A percentile compares a stretch with the other conserved stretches of the same genome.
These are phyloP conservation scores for Crassisporium funariophilum DNA, from an alignment of 768 basidiomycete species.

Conservation along the genomic window DNA sequence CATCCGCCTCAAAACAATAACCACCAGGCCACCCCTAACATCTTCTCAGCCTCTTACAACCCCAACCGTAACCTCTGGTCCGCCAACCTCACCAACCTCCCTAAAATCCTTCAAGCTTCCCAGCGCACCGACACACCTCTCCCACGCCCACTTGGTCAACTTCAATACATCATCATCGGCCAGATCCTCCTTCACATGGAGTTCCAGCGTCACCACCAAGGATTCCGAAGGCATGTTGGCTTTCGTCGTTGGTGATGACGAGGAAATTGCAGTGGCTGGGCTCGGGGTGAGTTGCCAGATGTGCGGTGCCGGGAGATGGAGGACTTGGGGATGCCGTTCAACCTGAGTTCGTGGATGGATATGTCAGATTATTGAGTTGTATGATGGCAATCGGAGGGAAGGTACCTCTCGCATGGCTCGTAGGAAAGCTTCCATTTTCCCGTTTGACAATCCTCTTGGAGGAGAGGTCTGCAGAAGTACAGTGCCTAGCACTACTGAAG, in stretches of 20 bases:
- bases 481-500: constrained; percentile 80
- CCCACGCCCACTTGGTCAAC: constrained; percentile 78
- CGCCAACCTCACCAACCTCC: constrained; percentile 41
- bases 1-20: too few species aligned
- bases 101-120: constrained; percentile 30
- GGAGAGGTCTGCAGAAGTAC: constrained; percentile 92
- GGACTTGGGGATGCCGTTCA: constrained; percentile 80
- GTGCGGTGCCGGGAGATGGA: constrained; percentile 83
- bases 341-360: constrained; percentile 53
- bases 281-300: constrained; percentile 82
- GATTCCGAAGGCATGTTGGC: constrained; percentile 23
- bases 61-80: constrained; percentile 73
- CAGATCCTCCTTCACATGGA: constrained; percentile 70
- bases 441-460: constrained; percentile 52
- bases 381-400: constrained; percentile 1
- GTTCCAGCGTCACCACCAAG: constrained; percentile 77
- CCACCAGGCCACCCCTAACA: too few species aligned
- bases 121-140: constrained; percentile 59
- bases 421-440: constrained; percentile 81
- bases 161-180: constrained; percentile 70
- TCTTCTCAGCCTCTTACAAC: constrained; percentile 66
- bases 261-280: constrained; percentile 7
- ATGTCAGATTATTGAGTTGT: not conserved
- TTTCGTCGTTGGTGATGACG: not conserved
- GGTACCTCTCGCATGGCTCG: constrained; percentile 79